These are phyloP conservation scores for Trichothecium roseum DNA, from an alignment of 2,329 filamentous ascomycete species.

Conservation along the genomic window DNA sequence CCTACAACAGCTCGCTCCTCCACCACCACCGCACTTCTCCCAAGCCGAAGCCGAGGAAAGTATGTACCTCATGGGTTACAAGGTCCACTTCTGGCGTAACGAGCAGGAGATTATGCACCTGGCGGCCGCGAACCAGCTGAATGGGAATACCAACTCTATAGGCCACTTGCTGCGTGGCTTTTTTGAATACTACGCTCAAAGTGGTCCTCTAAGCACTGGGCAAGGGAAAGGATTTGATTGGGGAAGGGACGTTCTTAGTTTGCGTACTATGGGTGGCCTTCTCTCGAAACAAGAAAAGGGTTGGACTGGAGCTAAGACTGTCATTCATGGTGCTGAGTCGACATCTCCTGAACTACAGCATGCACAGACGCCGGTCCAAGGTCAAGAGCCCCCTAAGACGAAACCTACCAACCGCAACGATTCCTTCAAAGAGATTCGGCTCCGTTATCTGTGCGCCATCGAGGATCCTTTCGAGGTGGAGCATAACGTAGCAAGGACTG, in stretches of 20 bases:
- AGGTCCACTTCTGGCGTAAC: slow-evolving; percentile 70
- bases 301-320: slow-evolving; percentile 76
- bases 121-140: slow-evolving; percentile 48
- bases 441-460: slow-evolving; percentile 78
- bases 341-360: too few relatives aligned
- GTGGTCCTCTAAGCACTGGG: slow-evolving; percentile 39
- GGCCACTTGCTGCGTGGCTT: slow-evolving; percentile 70
- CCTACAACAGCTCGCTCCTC: slow-evolving; percentile 51
- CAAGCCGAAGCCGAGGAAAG: slow-evolving; percentile 12
- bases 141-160: slow-evolving; percentile 57
- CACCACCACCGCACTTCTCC: slow-evolving; percentile 21
- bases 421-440: slow-evolving; percentile 58
- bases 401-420: slow-evolving; percentile 8
- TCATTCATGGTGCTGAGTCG: slow-evolving; percentile 21
- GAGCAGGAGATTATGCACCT: slow-evolving; percentile 57
- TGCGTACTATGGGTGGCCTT: slow-evolving; percentile 62
- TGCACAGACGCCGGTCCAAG: slow-evolving; percentile 1
- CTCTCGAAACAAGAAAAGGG: slow-evolving; percentile 67
- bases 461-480: slow-evolving; percentile 85
- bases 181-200: slow-evolving; percentile 75
- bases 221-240: slow-evolving; percentile 59
- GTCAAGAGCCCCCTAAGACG: slow-evolving; percentile 7
- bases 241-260: slow-evolving; percentile 68
- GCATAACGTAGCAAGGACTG: slow-evolving; percentile 81
- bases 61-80: slow-evolving; percentile 47